Evolutionary conservation across 495 filamentous ascomycete species (phyloP).

Genomic region (Hypoxylon rickii): DNA sequence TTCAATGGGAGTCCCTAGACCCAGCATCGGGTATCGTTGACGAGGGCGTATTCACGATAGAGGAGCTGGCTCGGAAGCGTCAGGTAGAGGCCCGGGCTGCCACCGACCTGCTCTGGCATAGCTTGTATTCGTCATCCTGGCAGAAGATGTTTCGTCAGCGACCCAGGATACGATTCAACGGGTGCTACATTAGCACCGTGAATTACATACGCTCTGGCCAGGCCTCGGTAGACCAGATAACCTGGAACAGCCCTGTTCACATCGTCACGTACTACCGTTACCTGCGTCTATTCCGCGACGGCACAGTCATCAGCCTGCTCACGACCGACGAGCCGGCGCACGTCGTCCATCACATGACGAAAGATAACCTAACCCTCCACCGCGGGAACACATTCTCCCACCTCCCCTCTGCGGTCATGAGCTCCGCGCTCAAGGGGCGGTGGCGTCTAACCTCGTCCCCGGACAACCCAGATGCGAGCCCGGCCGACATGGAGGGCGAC

Average conservation of each 20-base stretch:
- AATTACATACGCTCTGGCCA: slow-evolving; percentile 88
- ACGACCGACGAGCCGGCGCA: slow-evolving; percentile 81
- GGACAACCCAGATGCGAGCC: slow-evolving; percentile 34
- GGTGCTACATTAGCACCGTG: slow-evolving; percentile 92
- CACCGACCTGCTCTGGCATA: slow-evolving; percentile 46
- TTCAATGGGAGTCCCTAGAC: slow-evolving; percentile 63
- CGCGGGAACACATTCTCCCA: slow-evolving; percentile 23
- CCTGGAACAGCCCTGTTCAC: slow-evolving; percentile 84
- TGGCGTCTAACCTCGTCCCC: slow-evolving; percentile 42
- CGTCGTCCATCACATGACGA: slow-evolving; percentile 73
- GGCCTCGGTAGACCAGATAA: slow-evolving; percentile 57
- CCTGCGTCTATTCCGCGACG: slow-evolving; percentile 91
- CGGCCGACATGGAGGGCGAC: slow-evolving; percentile 60
- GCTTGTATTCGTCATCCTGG: slow-evolving; percentile 56
- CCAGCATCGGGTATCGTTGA: slow-evolving; percentile 40
- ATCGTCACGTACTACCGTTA: slow-evolving; percentile 99
- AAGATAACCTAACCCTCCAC: slow-evolving; percentile 42
- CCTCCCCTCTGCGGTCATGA: slow-evolving; percentile 42
- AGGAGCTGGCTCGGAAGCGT: slow-evolving; percentile 35
- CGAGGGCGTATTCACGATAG: slow-evolving; percentile 29
- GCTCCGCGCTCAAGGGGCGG: slow-evolving; percentile 43
- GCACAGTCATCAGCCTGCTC: slow-evolving; percentile 75
- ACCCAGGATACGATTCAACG: slow-evolving; percentile 89
- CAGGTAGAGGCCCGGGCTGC: slow-evolving; percentile 38
- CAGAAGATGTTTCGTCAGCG: slow-evolving; percentile 74